Percentiles rank a stretch among this genome's conserved stretches.
Evolutionary conservation across 2,329 filamentous ascomycete genomes (phyloP).

Genomic region (Phaeosphaeria sp.): DNA sequence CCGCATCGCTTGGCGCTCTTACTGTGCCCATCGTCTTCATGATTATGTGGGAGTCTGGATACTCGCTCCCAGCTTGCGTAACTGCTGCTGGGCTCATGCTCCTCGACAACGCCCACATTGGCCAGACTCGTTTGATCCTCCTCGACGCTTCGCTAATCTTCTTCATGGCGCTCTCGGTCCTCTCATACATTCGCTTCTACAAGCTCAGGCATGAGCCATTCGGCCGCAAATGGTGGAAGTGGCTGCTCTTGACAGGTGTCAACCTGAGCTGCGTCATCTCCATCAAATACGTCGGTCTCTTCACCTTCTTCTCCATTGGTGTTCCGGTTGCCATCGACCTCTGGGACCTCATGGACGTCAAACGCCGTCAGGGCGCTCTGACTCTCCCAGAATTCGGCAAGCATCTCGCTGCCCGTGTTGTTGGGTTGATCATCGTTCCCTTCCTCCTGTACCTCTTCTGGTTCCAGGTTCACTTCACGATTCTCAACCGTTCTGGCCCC

Average conservation of each 20-base stretch:
- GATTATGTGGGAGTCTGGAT: constrained; percentile 99
- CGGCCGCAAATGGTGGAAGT: constrained; percentile 99
- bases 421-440: constrained; percentile 86
- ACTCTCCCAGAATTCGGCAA: constrained; percentile 80
- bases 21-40: constrained; percentile 94
- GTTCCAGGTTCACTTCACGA: constrained; percentile 99
- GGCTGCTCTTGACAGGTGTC: constrained; percentile 94
- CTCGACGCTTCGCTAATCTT: constrained; percentile 93
- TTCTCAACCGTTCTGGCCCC: constrained; percentile 85
- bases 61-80: constrained; percentile 90
- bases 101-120: constrained; percentile 97
- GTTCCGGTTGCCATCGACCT: constrained; percentile 92
- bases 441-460: constrained; percentile 99
- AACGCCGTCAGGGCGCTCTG: constrained; percentile 81
- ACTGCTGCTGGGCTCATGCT: constrained; percentile 85
- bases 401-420: constrained; percentile 86
- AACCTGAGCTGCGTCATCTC: constrained; percentile 96
- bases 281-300: constrained; percentile 95
- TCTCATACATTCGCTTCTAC: constrained; percentile 97
- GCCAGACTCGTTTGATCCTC: constrained; percentile 92
- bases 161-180: constrained; percentile 92
- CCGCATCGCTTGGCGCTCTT: constrained; percentile 87
- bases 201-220: constrained; percentile 91
- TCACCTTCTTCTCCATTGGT: constrained; percentile 96
- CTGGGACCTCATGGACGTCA: constrained; percentile 92